Percentiles rank a stretch among this genome's conserved stretches.
Evolutionary conservation across 2,329 filamentous ascomycete genomes (phyloP).

Genomic region (Phyllosticta citrichinensis): DNA sequence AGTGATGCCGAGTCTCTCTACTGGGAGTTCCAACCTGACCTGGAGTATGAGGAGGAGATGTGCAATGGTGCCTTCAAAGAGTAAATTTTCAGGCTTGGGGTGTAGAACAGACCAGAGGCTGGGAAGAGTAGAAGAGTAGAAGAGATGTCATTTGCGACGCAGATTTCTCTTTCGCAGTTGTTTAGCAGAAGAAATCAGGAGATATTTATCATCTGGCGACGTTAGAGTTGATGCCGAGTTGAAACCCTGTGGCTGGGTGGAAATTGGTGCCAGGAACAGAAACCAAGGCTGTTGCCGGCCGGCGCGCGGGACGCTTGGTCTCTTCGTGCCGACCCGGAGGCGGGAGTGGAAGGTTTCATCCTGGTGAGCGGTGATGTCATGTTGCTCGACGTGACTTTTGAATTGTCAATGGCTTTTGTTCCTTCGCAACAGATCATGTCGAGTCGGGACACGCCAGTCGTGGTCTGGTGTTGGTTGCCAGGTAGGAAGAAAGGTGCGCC

Average conservation of each 20-base stretch:
- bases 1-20: slow-evolving; percentile 41
- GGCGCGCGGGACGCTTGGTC: background rate
- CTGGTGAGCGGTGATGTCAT: background rate
- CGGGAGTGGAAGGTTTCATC: background rate
- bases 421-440: background rate
- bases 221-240: background rate
- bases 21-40: slow-evolving; percentile 42
- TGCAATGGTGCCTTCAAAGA: slow-evolving; percentile 8
- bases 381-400: background rate
- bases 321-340: background rate
- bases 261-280: background rate
- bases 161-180: too few relatives aligned
- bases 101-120: background rate
- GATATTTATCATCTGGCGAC: too few relatives aligned
- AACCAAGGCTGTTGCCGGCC: background rate
- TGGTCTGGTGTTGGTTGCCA: background rate
- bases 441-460: background rate
- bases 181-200: too few relatives aligned
- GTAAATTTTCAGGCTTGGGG: background rate
- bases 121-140: too few relatives aligned
- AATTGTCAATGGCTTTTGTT: background rate
- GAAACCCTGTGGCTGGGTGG: background rate
- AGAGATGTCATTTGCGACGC: too few relatives aligned
- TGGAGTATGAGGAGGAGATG: slow-evolving; percentile 27
- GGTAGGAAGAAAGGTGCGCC: background rate